Percentiles rank a stretch among this genome's conserved stretches.
phyloP scores from a whole-genome alignment of 306 rosid species.

The Quercus parvula region DNA sequence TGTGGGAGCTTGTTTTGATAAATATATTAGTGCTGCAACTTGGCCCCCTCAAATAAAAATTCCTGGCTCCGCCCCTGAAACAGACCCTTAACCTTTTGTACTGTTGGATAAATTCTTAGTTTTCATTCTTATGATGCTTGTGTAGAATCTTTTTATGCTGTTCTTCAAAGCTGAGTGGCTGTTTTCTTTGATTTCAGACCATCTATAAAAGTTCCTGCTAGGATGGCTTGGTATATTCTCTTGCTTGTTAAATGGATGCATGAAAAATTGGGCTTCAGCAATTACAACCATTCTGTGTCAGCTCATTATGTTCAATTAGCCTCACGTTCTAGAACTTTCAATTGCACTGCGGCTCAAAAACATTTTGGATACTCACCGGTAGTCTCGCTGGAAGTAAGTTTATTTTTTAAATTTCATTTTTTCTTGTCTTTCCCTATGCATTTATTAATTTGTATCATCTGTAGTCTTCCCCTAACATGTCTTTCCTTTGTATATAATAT shows the following conservation, averaged over 20 bases:
- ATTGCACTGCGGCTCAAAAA: constrained; percentile 62
- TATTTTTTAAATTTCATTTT: not conserved
- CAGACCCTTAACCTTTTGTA: constrained; percentile 6
- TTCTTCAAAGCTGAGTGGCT: constrained; percentile 21
- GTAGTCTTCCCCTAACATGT: not conserved
- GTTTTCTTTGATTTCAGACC: constrained; percentile 59
- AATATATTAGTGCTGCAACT: too few relatives aligned
- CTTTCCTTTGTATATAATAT: not conserved
- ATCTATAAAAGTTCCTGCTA: constrained; percentile 61
- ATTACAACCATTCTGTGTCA: constrained; percentile 44
- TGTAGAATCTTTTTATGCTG: constrained; percentile 8
- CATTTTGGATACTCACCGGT: constrained; percentile 64
- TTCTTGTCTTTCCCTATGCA: not conserved
- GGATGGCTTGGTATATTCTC: constrained; percentile 47
- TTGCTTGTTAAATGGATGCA: constrained; percentile 51
- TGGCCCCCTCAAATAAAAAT: too few relatives aligned
- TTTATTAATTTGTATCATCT: not conserved
- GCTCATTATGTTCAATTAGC: constrained; percentile 58
- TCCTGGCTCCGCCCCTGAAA: too few relatives aligned
- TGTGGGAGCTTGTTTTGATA: too few relatives aligned
- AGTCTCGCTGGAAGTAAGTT: constrained; percentile 67
- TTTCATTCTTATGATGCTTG: constrained; percentile 20
- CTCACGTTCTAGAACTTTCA: constrained; percentile 56
- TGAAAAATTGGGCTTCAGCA: constrained; percentile 42
- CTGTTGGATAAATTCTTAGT: constrained; percentile 8